Conservation (phyloP, 805 yeast genomes). For the Metschnikowia continentalis region DNA sequence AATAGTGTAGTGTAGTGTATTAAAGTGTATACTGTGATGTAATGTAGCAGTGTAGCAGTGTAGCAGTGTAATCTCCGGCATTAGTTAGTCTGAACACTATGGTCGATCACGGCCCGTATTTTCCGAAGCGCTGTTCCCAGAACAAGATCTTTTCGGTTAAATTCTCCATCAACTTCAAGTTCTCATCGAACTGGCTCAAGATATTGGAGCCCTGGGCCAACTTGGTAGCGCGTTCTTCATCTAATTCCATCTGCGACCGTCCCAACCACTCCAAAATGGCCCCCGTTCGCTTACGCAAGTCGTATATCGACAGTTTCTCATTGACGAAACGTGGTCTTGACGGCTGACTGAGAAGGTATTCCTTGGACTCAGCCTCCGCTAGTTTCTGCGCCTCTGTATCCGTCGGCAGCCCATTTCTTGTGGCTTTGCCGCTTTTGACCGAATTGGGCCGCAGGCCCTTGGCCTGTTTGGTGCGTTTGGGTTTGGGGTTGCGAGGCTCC, state of each 20-base stretch:
- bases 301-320: conserved; percentile 67
- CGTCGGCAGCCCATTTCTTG: background rate
- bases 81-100: background rate
- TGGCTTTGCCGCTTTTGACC: background rate
- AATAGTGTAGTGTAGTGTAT: too few relatives aligned
- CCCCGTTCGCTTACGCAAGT: conserved; percentile 82
- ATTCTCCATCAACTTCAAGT: conserved; percentile 63
- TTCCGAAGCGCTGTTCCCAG: conserved; percentile 78
- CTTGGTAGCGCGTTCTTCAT: conserved; percentile 45
- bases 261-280: conserved; percentile 91
- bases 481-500: conserved; percentile 7
- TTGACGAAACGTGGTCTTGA: conserved; percentile 83
- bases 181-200: conserved; percentile 44
- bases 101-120: conserved; percentile 34
- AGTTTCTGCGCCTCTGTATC: conserved; percentile 1
- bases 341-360: conserved; percentile 59
- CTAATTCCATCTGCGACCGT: conserved; percentile 78
- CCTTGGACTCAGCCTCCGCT: conserved; percentile 22
- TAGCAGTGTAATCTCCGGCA: background rate
- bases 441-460: conserved; percentile 7
- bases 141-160: conserved; percentile 63
- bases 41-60: too few relatives aligned
- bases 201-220: conserved; percentile 8
- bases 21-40: too few relatives aligned
- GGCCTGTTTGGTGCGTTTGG: conserved; percentile 4